Percentiles rank a stretch among this genome's conserved stretches.
Evolutionary conservation across 148 eudicot species (phyloP).

Genomic region (Vaccinium darrowii): DNA sequence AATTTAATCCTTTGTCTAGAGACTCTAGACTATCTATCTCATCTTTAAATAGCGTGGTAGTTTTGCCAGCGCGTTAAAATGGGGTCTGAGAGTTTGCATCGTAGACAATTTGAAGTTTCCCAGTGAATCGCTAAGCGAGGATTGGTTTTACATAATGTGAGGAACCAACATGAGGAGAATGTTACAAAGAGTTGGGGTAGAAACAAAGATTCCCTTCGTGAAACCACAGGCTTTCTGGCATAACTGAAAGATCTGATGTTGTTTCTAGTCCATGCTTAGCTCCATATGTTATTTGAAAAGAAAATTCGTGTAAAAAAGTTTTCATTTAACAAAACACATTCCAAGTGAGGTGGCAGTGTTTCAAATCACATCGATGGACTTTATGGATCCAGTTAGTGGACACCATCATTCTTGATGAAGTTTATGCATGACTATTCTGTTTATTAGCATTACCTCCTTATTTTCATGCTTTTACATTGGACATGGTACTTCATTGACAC

Average conservation of each 20-base stretch:
- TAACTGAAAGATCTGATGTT: not conserved
- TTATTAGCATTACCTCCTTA: not conserved
- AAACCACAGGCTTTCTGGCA: not conserved
- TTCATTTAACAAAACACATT: not conserved
- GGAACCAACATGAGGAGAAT: not conserved
- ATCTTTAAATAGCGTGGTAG: not conserved
- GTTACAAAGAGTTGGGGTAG: not conserved
- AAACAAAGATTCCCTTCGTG: not conserved
- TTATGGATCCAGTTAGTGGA: not conserved
- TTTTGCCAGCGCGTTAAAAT: not conserved
- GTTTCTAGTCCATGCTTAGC: not conserved
- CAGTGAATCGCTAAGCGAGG: not conserved
- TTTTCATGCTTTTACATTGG: not conserved
- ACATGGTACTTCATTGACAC: not conserved
- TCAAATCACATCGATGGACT: not conserved
- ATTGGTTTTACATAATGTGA: not conserved
- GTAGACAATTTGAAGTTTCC: not conserved
- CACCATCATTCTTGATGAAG: not conserved
- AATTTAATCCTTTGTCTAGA: not conserved
- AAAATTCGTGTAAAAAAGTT: not conserved
- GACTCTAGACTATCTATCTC: not conserved
- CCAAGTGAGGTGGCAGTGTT: not conserved
- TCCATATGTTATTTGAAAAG: not conserved
- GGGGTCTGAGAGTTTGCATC: not conserved
- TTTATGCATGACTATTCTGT: not conserved